Base-by-base conservation (phyloP, 2,329 filamentous ascomycete species). In the Diplocarpon mali region DNA sequence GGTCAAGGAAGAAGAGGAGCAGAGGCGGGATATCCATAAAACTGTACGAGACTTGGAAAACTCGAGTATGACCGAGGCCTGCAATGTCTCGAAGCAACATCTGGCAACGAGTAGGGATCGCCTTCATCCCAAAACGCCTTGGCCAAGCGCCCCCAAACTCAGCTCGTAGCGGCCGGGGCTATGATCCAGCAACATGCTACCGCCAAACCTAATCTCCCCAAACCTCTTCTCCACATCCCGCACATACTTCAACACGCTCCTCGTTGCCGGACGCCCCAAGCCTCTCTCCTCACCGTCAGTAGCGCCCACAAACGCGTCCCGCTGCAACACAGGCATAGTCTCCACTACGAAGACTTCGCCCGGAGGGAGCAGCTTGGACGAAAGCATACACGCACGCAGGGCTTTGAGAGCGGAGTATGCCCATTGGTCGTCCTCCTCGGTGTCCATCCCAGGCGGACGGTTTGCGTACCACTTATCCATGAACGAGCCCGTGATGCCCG, bases 301-400 rank as follows among this genome's bases (percentile, higher is more conserved):
- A 62, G 66, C 17, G 57, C 65, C 47, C 55, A 62, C 56, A 72
- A 84, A 83, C 0, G 80, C 78, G 56, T 84, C 77, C 11, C 82
- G 67, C 52, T 83, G 71, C 48, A 87, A 65, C 3, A 85, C 82
- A 8, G 71, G 70, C 58, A 77, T 78, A 17, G 72, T 80, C 63
- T 86, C 82, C 2, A 88, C 71, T 2, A 78, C 68, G 56, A 88
- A 87, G 0, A 88, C 80, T 59, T 89, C 83, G 1, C 84, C 84
- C 0, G 84, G 84, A 1, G 84, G 84, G 38, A 86, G 65, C 2
- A 89, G 69, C 57, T 87, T 87, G 28, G 73, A 68, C 41, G 74
- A 80, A 49, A 75, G 70, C 78, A 88, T 85, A 53, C 72, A 76
- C 2, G 74, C 75, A 2, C 83, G 71, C 13, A 89, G 63, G 0